Percentiles rank a stretch among this genome's conserved stretches.
Evolutionary conservation across 1,284 basidiomycete species (phyloP).

Genomic region (Sparassis latifolia): DNA sequence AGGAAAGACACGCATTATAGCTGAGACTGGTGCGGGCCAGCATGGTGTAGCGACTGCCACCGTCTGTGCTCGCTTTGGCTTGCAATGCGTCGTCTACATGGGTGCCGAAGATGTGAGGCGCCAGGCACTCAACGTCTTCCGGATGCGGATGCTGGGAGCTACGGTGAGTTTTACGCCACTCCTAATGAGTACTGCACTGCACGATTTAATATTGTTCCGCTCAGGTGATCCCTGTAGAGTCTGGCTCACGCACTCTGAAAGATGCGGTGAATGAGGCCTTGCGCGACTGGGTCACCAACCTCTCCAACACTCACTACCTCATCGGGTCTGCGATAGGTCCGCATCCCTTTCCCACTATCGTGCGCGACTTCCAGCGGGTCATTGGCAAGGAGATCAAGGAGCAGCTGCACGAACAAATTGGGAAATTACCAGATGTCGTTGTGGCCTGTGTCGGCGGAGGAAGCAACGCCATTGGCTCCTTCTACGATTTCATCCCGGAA

Average conservation of each 20-base stretch:
- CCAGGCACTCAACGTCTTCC: conserved; percentile 95
- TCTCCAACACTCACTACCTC: conserved; percentile 91
- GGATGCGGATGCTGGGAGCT: conserved; percentile 95
- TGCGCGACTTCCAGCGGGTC: conserved; percentile 95
- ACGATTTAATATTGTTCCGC: neutral
- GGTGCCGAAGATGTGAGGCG: conserved; percentile 96
- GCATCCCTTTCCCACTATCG: conserved; percentile 98
- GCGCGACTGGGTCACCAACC: conserved; percentile 97
- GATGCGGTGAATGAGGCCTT: conserved; percentile 97
- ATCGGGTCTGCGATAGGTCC: conserved; percentile 97
- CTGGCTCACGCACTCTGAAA: conserved; percentile 93
- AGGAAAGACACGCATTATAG: conserved; percentile 96
- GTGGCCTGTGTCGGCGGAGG: conserved; percentile 98
- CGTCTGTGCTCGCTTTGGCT: conserved; percentile 92
- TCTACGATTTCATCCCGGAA: conserved; percentile 91
- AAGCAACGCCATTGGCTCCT: conserved; percentile 95
- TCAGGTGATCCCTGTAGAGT: conserved; percentile 88
- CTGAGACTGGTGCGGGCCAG: conserved; percentile 98
- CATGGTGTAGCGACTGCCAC: conserved; percentile 99
- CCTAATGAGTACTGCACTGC: neutral
- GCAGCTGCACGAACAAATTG: conserved; percentile 70
- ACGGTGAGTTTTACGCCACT: conserved; percentile 43
- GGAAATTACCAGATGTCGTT: conserved; percentile 90
- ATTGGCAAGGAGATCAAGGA: conserved; percentile 94
- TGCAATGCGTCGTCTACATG: conserved; percentile 98